phyloP scores from a whole-genome alignment of 139 green algal genomes.

The Spirogloea muscicola region DNA sequence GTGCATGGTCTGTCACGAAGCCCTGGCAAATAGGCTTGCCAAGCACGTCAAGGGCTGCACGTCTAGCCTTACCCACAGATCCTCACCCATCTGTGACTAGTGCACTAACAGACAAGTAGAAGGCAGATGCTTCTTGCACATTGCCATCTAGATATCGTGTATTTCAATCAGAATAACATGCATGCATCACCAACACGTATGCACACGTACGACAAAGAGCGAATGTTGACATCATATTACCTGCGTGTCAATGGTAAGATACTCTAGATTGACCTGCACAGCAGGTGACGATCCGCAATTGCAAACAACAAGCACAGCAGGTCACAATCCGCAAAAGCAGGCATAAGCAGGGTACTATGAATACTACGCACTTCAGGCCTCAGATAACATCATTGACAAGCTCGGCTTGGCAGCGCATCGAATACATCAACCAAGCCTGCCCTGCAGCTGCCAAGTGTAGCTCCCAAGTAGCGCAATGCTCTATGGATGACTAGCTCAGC shows the following conservation, averaged over 20 bases:
- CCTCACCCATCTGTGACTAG: too few relatives aligned
- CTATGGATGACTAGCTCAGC: neutral
- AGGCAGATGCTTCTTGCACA: too few relatives aligned
- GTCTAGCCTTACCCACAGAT: too few relatives aligned
- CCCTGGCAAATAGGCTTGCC: too few relatives aligned
- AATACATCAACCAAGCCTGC: neutral
- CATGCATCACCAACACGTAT: too few relatives aligned
- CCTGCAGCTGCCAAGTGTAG: neutral
- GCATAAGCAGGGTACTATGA: neutral
- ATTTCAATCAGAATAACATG: too few relatives aligned
- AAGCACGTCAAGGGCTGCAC: too few relatives aligned
- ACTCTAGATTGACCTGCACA: constrained; percentile 20
- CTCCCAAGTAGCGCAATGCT: neutral
- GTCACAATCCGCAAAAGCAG: neutral
- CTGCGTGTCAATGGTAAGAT: constrained; percentile 62
- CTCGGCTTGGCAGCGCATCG: neutral
- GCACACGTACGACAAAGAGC: too few relatives aligned
- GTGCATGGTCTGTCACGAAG: constrained; percentile 68
- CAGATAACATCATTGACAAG: neutral
- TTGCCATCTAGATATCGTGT: too few relatives aligned
- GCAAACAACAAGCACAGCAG: neutral
- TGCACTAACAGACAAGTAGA: too few relatives aligned
- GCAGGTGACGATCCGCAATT: neutral
- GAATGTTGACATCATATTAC: too few relatives aligned
- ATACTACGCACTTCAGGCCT: neutral